Evolutionary conservation across 169 alveolate species (phyloP).

Genomic region (Eimeria praecox): DNA sequence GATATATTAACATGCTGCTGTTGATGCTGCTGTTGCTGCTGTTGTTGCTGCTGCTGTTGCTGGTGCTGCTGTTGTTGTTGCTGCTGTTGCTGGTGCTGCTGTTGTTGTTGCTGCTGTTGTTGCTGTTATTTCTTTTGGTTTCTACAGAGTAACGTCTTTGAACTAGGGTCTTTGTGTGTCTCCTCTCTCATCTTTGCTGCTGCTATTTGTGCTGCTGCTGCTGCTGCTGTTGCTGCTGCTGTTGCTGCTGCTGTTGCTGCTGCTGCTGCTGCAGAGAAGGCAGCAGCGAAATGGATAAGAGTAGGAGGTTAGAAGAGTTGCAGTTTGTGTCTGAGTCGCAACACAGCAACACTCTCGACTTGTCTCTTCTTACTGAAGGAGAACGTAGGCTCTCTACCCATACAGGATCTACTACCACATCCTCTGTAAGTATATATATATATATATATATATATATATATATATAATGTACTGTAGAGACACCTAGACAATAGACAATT

Average conservation of each 20-base stretch:
- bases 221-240: neutral
- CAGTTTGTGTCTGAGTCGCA: too few relatives aligned
- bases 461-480: neutral
- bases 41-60: neutral
- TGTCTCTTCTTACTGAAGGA: too few relatives aligned
- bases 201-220: conserved; percentile 1
- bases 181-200: too few relatives aligned
- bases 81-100: neutral
- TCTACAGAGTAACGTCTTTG: too few relatives aligned
- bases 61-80: neutral
- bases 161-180: too few relatives aligned
- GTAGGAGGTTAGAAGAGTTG: too few relatives aligned
- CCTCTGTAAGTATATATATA: too few relatives aligned
- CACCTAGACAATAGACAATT: neutral
- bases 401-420: too few relatives aligned
- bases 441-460: too few relatives aligned
- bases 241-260: neutral
- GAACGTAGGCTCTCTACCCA: too few relatives aligned
- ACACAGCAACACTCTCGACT: too few relatives aligned
- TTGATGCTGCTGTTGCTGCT: neutral
- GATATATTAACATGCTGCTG: neutral
- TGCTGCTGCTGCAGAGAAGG: neutral
- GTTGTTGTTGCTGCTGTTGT: neutral
- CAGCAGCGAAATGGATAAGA: too few relatives aligned
- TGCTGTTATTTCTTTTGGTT: neutral